Percentiles rank a stretch among this genome's conserved stretches.
Evolutionary conservation across 768 basidiomycete genomes (phyloP).

Genomic region (Leccinum olivaceopallidum): DNA sequence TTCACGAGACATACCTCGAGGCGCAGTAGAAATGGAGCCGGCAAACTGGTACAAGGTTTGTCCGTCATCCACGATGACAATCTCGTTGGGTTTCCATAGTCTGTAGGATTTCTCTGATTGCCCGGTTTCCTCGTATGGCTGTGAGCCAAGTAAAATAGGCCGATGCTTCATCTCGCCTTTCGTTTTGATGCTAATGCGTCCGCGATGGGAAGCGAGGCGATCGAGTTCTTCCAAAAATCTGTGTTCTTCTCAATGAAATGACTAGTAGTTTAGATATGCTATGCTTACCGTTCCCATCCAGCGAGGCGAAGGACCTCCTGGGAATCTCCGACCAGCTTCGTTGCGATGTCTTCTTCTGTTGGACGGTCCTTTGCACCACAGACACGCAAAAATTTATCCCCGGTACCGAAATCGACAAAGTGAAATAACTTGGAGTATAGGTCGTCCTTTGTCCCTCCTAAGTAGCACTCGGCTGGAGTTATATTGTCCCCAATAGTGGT

Average conservation of each 20-base stretch:
- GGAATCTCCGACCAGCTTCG: constrained; percentile 64
- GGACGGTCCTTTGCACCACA: constrained; percentile 87
- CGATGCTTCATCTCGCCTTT: constrained; percentile 57
- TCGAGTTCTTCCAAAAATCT: constrained; percentile 36
- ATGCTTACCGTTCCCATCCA: constrained; percentile 46
- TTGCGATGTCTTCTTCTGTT: constrained; percentile 71
- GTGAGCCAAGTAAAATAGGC: constrained; percentile 63
- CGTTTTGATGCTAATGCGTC: neutral
- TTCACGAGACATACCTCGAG: constrained; percentile 87
- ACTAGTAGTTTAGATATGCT: neutral
- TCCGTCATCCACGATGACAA: constrained; percentile 83
- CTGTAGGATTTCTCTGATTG: constrained; percentile 48
- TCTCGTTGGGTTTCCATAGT: constrained; percentile 64
- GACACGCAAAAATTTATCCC: constrained; percentile 80
- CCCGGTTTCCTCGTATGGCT: neutral
- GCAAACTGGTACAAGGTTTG: constrained; percentile 75
- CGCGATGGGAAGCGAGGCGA: neutral
- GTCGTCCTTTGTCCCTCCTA: constrained; percentile 50
- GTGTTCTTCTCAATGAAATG: neutral
- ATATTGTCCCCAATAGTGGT: constrained; percentile 35
- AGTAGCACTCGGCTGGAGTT: constrained; percentile 55
- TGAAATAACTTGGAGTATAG: constrained; percentile 42
- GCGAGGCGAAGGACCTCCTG: constrained; percentile 67
- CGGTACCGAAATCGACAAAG: constrained; percentile 82
- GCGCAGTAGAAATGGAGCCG: constrained; percentile 66